These are phyloP conservation scores for Chrysoporthe deuterocubensis DNA, from an alignment of 2,329 filamentous ascomycete genomes.

Conservation along the genomic window DNA sequence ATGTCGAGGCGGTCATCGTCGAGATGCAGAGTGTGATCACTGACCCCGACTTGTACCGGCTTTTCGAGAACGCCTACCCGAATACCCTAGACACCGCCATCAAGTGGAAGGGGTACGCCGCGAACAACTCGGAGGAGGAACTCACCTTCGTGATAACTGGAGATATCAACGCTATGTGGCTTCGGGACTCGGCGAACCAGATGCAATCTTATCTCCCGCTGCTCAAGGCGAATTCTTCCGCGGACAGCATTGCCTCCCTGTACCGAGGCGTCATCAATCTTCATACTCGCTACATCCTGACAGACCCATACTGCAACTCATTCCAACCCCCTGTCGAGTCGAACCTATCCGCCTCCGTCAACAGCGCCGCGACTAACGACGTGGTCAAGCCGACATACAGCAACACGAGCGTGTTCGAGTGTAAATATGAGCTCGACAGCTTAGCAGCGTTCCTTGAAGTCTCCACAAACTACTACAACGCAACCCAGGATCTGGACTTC, in stretches of 20 bases:
- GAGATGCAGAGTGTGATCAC: conserved; percentile 70
- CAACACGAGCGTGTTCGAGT: conserved; percentile 79
- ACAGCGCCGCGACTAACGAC: conserved; percentile 65
- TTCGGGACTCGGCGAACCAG: conserved; percentile 60
- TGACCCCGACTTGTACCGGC: conserved; percentile 74
- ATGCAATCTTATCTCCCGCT: conserved; percentile 74
- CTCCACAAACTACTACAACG: conserved; percentile 76
- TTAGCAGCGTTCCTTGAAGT: conserved; percentile 85
- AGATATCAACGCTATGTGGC: conserved; percentile 52
- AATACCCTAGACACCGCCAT: conserved; percentile 78
- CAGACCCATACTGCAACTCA: conserved; percentile 85
- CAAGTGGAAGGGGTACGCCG: conserved; percentile 66
- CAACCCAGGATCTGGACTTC: conserved; percentile 72
- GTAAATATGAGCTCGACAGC: conserved; percentile 94
- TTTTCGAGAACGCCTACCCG: conserved; percentile 75
- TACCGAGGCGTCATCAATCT: conserved; percentile 79
- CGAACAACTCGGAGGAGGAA: conserved; percentile 64
- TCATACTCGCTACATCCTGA: conserved; percentile 71
- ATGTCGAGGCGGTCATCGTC: conserved; percentile 76
- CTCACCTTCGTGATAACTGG: conserved; percentile 63
- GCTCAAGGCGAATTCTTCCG: conserved; percentile 55
- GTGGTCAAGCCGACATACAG: conserved; percentile 67
- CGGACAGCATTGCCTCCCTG: conserved; percentile 66
- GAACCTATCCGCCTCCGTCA: conserved; percentile 60
- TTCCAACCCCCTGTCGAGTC: conserved; percentile 88